Conservation (phyloP, 495 filamentous ascomycete species). For the Aspergillus mulundensis region DNA sequence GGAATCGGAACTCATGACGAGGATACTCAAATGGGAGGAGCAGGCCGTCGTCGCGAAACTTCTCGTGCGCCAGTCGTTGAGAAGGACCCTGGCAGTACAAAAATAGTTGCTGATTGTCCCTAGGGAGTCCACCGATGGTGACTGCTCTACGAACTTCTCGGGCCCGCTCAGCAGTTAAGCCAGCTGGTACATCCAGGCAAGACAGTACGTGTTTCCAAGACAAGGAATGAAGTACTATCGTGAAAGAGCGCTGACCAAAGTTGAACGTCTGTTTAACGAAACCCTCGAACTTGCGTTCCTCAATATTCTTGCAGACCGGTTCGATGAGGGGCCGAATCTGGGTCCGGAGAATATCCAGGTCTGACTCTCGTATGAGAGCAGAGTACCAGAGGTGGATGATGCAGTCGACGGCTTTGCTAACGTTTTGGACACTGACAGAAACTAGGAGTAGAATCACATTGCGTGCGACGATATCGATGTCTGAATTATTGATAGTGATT, state of each 20-base stretch:
- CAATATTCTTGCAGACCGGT: constrained; percentile 20
- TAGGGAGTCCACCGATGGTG: not conserved
- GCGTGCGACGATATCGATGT: constrained; percentile 38
- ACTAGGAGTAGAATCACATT: constrained; percentile 45
- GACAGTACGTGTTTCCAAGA: not conserved
- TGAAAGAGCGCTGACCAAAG: not conserved
- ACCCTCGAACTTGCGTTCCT: not conserved
- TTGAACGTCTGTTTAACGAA: not conserved
- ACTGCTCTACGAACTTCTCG: not conserved
- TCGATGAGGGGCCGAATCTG: constrained; percentile 23
- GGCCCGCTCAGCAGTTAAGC: not conserved
- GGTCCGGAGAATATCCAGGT: constrained; percentile 13
- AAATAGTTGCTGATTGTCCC: not conserved
- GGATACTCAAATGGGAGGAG: constrained; percentile 31
- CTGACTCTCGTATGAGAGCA: constrained; percentile 18
- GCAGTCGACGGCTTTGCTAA: constrained; percentile 19
- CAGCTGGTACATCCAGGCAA: not conserved
- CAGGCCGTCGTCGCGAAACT: constrained; percentile 30
- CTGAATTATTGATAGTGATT: constrained; percentile 40
- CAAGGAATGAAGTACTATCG: not conserved
- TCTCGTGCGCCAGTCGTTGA: constrained; percentile 18
- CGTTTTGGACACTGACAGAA: constrained; percentile 18
- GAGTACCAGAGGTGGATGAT: constrained; percentile 42
- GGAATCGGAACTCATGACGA: constrained; percentile 22
- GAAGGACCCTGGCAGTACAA: not conserved